Percentiles rank a stretch among this genome's conserved stretches.
Evolutionary conservation across 495 filamentous ascomycete species (phyloP).

Genomic region (Geoglossum glabrum): DNA sequence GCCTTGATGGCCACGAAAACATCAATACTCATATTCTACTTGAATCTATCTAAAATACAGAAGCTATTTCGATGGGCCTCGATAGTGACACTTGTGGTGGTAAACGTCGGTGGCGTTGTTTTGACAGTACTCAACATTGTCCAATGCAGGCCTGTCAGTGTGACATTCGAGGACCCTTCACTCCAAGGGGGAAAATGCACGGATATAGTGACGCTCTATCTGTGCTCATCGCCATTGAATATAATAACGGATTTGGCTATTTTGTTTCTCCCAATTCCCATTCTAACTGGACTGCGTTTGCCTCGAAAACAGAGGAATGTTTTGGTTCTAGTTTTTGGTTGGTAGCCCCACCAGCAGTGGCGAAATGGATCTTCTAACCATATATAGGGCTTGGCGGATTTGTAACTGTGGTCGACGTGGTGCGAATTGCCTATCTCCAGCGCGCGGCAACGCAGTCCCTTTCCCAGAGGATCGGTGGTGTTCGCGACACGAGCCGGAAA

Average conservation of each 20-base stretch:
- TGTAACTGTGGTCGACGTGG: slow-evolving; percentile 69
- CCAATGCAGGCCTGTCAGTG: slow-evolving; percentile 58
- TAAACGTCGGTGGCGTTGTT: slow-evolving; percentile 56
- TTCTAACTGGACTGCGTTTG: slow-evolving; percentile 67
- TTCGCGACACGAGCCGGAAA: background rate
- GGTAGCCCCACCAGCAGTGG: background rate
- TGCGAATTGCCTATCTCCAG: slow-evolving; percentile 78
- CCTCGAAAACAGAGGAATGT: slow-evolving; percentile 71
- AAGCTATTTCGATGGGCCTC: slow-evolving; percentile 50
- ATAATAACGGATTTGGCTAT: slow-evolving; percentile 71
- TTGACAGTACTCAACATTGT: slow-evolving; percentile 76
- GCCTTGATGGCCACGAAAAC: slow-evolving; percentile 77
- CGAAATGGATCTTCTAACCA: background rate
- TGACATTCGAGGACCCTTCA: slow-evolving; percentile 33
- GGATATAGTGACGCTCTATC: slow-evolving; percentile 61
- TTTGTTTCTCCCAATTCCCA: slow-evolving; percentile 67
- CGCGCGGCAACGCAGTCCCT: slow-evolving; percentile 28
- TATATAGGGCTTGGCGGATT: slow-evolving; percentile 46
- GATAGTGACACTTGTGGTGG: slow-evolving; percentile 47
- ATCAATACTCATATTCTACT: slow-evolving; percentile 77
- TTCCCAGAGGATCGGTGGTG: background rate
- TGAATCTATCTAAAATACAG: slow-evolving; percentile 55
- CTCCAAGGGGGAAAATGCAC: slow-evolving; percentile 33
- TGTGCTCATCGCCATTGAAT: slow-evolving; percentile 68
- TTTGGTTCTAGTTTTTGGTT: slow-evolving; percentile 56